Evolutionary conservation across 2,329 filamentous ascomycete species (phyloP), one percentile per base, ranked within the genome.

Genomic region (Aspergillus persii): DNA sequence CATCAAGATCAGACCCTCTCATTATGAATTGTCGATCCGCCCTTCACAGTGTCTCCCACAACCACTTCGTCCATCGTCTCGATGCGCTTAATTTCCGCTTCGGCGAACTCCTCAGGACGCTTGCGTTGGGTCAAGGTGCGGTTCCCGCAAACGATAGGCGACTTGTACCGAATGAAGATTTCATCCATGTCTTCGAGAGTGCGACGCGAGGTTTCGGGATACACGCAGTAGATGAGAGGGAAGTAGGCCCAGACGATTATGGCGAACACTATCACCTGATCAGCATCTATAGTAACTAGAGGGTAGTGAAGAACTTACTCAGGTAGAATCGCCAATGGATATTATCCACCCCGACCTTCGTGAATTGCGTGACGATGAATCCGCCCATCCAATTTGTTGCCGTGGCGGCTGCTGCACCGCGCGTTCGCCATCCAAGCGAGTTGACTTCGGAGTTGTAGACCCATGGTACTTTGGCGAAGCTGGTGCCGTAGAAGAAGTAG

Each of bases 161-260:
- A 52, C 11, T 26, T 33, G 39, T 52, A 7, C 4, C 50, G 30
- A 8, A 52, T 18, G 50, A 52, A 52, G 30, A 52, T 52, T n/a
- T 52, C 50, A 53, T 53, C 51, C 51, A 53, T 53, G 11, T 53
- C 51, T 53, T 53, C 51, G 1, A 53, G 51, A 5, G 51, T 53
- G 15, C 51, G 51, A 7, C 51, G 51, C 15, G 33, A 44, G 18
- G 51, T 44, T 29, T 53, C 51, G 2, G 51, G 51, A 8, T 53
- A 53, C n/a, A 52, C 12, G 3, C 8, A 33, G 12, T 31, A 52
- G n/a, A 52, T 31, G 3, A 52, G 12, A 3, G 50, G 50, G 50
- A 52, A 52, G 50, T 52, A 52, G 9, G 50, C 50, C 50, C 50
- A 52, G 29, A 52, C 50, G 31, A 52, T 52, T 3, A 52, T 52